phyloP scores from a whole-genome alignment of 2,329 filamentous ascomycete species.

The Ophiostoma sp. region DNA sequence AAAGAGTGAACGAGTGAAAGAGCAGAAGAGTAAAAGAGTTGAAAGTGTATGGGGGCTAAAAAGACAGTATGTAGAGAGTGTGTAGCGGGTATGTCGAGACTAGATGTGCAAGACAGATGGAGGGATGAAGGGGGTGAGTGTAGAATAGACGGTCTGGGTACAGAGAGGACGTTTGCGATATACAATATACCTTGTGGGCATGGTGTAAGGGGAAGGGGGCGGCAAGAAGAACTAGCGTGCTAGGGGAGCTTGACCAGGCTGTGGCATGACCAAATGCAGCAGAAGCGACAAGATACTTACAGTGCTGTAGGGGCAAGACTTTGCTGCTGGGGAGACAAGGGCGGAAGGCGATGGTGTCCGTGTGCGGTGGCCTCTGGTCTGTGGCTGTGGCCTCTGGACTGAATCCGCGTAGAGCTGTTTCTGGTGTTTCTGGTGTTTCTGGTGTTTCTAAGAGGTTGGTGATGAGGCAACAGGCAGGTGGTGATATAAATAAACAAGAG shows the following conservation, averaged over 20 bases:
- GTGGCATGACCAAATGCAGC: not conserved
- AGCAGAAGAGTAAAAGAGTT: not conserved
- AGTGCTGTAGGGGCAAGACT: too few relatives aligned
- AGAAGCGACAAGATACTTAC: not conserved
- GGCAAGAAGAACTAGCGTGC: not conserved
- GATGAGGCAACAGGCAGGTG: not conserved
- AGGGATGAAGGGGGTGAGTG: not conserved
- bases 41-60: slow-evolving; percentile 4
- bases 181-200: too few relatives aligned
- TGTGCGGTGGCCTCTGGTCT: too few relatives aligned
- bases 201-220: not conserved
- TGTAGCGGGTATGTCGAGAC: not conserved
- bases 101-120: not conserved
- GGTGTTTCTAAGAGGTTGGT: not conserved
- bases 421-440: not conserved
- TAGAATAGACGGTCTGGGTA: too few relatives aligned
- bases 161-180: too few relatives aligned
- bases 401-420: not conserved
- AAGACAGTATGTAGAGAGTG: not conserved
- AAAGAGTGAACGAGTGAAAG: too few relatives aligned
- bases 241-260: not conserved
- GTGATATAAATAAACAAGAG: not conserved
- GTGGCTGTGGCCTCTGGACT: too few relatives aligned
- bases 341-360: too few relatives aligned
- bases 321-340: too few relatives aligned